Conservation (phyloP, 441 rosid genomes). For the Raphanus hybrid region DNA sequence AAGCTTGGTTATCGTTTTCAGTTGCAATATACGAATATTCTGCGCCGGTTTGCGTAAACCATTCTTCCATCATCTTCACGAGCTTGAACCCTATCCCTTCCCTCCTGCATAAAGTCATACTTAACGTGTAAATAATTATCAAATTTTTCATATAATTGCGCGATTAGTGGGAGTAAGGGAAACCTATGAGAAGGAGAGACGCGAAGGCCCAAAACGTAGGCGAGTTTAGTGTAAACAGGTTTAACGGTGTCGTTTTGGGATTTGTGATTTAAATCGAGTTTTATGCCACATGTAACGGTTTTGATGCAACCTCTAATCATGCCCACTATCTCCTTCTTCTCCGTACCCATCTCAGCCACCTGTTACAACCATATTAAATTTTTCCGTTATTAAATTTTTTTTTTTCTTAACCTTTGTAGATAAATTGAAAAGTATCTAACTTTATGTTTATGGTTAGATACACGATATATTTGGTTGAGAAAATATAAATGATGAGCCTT, state of each 20-base stretch:
- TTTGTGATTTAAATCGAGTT: conserved; percentile 47
- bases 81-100: conserved; percentile 85
- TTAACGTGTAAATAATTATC: not conserved
- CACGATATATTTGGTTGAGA: conserved; percentile 1
- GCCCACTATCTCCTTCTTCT: conserved; percentile 71
- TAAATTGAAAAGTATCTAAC: conserved; percentile 4
- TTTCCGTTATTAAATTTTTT: not conserved
- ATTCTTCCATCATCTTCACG: conserved; percentile 66
- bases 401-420: not conserved
- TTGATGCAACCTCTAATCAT: conserved; percentile 95
- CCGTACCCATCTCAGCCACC: conserved; percentile 86
- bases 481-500: conserved; percentile 21
- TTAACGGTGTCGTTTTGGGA: conserved; percentile 39
- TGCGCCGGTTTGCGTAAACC: conserved; percentile 88
- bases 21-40: conserved; percentile 93
- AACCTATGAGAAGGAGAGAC: conserved; percentile 90
- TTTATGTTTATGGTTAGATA: conserved; percentile 22
- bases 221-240: conserved; percentile 85
- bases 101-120: conserved; percentile 53
- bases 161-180: conserved; percentile 16
- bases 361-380: conserved; percentile 30
- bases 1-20: conserved; percentile 86
- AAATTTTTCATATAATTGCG: not conserved
- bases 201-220: conserved; percentile 92
- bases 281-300: conserved; percentile 90